These are phyloP conservation scores for Phanerochaete carnosa DNA, from an alignment of 768 basidiomycete species.

Conservation along the genomic window DNA sequence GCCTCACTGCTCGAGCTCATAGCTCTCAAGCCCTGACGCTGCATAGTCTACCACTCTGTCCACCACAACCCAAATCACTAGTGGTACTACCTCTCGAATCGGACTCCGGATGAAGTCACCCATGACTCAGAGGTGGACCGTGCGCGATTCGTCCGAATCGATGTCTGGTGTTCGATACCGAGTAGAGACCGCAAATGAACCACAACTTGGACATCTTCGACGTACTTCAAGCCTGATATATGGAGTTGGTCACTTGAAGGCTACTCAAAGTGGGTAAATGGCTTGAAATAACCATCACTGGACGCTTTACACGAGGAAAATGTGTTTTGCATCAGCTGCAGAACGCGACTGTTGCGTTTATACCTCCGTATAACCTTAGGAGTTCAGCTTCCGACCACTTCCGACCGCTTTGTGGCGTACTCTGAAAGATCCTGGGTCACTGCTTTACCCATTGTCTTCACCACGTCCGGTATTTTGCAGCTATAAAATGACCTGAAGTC, in stretches of 20 bases:
- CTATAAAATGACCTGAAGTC: not conserved
- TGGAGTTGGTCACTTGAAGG: no score
- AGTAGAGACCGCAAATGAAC: no score
- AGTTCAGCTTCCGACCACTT: no score
- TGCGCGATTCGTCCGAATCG: constrained; percentile 39
- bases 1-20: no score
- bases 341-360: no score
- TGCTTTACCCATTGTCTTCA: not conserved
- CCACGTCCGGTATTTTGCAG: not conserved
- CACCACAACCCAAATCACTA: constrained; percentile 33
- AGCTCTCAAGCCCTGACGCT: not conserved
- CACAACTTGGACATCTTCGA: not conserved
- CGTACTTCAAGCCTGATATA: not conserved
- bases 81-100: constrained; percentile 38
- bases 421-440: not conserved
- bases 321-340: no score
- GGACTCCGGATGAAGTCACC: constrained; percentile 39
- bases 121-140: constrained; percentile 37
- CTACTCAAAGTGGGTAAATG: no score
- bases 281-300: no score
- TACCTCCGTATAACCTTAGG: no score
- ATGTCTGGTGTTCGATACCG: constrained; percentile 38
- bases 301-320: no score
- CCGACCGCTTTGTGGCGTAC: not conserved
- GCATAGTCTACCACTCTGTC: constrained; percentile 19